A percentile compares a stretch with the other conserved stretches of the same genome.
phyloP scores from a whole-genome alignment of 345 rosid species.

The Syzygium aqueum region DNA sequence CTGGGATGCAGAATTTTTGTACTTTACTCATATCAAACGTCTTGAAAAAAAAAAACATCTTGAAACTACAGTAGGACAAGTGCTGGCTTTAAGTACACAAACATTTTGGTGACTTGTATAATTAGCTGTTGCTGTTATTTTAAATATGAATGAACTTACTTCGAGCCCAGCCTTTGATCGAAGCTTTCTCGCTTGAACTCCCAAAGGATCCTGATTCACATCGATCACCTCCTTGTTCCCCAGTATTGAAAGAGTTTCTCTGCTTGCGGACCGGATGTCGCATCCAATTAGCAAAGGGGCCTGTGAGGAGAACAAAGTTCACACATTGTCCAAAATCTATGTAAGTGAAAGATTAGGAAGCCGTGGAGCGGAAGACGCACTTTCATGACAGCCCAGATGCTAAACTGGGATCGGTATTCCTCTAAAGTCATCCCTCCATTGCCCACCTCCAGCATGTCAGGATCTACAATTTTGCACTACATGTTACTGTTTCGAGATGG shows the following conservation, averaged over 20 bases:
- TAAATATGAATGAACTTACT: constrained; percentile 14
- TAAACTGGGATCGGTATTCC: constrained; percentile 43
- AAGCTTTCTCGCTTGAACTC: constrained; percentile 45
- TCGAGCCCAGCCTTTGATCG: constrained; percentile 22
- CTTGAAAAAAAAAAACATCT: not conserved
- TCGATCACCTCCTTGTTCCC: constrained; percentile 41
- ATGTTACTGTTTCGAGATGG: not conserved
- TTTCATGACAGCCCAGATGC: constrained; percentile 53
- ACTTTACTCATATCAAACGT: not conserved
- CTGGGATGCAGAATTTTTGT: not conserved
- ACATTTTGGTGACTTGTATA: not conserved
- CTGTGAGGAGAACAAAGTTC: constrained; percentile 2
- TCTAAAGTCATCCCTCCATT: constrained; percentile 55
- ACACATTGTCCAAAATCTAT: not conserved
- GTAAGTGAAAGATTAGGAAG: not conserved
- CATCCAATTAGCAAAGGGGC: constrained; percentile 48
- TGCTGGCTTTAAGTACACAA: not conserved
- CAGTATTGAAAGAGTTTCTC: constrained; percentile 23
- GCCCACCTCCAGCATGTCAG: constrained; percentile 64
- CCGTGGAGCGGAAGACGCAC: not conserved
- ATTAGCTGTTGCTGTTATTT: not conserved
- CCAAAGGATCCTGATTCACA: constrained; percentile 42
- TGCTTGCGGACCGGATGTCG: constrained; percentile 24
- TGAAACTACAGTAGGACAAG: not conserved
- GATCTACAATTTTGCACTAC: constrained; percentile 14